Percentiles rank a stretch among this genome's conserved stretches.
Evolutionary conservation across 176 grass and related monocot genomes (phyloP).

Genomic region (Canna indica): DNA sequence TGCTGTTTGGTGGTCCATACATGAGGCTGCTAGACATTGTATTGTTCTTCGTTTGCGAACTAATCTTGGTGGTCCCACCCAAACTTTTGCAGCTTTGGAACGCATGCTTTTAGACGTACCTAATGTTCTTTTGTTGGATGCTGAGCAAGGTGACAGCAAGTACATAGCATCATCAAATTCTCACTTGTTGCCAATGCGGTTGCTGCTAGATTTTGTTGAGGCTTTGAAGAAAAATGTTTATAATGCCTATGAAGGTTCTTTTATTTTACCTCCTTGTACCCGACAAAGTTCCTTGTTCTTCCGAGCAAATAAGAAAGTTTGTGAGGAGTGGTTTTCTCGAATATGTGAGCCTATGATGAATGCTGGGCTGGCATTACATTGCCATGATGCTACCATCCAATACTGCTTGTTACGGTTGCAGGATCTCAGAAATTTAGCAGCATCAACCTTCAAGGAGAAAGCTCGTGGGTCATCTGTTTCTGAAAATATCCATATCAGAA

Average conservation of each 20-base stretch:
- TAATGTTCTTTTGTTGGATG: slow-evolving; percentile 55
- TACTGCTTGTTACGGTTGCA: slow-evolving; percentile 57
- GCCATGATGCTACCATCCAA: slow-evolving; percentile 62
- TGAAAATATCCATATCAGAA: slow-evolving; percentile 52
- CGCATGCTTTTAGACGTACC: slow-evolving; percentile 86
- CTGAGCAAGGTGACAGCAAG: slow-evolving; percentile 64
- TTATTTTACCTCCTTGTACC: slow-evolving; percentile 55
- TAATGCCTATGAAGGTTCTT: slow-evolving; percentile 96
- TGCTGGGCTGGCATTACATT: slow-evolving; percentile 76
- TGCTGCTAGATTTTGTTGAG: slow-evolving; percentile 92
- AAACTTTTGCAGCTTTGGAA: slow-evolving; percentile 96
- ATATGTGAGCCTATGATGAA: slow-evolving; percentile 98
- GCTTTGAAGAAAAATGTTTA: slow-evolving; percentile 93
- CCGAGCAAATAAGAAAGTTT: slow-evolving; percentile 88
- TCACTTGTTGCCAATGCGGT: slow-evolving; percentile 67
- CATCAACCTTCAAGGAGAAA: slow-evolving; percentile 60
- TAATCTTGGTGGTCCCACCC: slow-evolving; percentile 86
- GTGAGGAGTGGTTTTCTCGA: slow-evolving; percentile 99
- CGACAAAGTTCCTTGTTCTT: slow-evolving; percentile 83
- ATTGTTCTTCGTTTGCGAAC: slow-evolving; percentile 93
- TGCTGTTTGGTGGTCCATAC: slow-evolving; percentile 93
- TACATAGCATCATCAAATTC: slow-evolving; percentile 52
- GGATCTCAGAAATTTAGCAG: slow-evolving; percentile 57
- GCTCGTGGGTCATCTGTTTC: slow-evolving; percentile 32
- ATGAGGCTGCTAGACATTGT: slow-evolving; percentile 84